Evolutionary conservation across 2,329 filamentous ascomycete genomes (phyloP).

Genomic region (Mollisiaceae sp.): DNA sequence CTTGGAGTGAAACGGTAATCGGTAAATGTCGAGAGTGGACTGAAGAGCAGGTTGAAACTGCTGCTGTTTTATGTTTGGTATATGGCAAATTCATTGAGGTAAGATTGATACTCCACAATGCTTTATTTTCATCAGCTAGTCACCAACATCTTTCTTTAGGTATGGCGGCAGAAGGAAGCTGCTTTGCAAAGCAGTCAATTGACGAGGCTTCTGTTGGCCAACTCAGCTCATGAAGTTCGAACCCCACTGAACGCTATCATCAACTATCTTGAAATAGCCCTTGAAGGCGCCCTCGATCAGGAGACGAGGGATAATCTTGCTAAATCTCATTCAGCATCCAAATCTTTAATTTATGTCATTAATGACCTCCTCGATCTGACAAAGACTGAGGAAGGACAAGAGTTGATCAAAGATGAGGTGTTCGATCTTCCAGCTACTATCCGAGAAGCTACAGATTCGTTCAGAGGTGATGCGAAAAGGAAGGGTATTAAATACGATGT

Average conservation of each 20-base stretch:
- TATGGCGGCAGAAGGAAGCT: constrained; percentile 90
- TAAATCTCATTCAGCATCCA: constrained; percentile 87
- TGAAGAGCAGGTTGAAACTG: constrained; percentile 87
- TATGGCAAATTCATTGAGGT: constrained; percentile 82
- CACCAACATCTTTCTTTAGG: constrained; percentile 41
- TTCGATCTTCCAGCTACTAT: constrained; percentile 77
- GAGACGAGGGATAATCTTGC: constrained; percentile 86
- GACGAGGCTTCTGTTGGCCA: constrained; percentile 78
- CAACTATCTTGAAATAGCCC: constrained; percentile 89
- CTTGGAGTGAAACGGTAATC: constrained; percentile 80
- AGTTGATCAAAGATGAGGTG: constrained; percentile 78
- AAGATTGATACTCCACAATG: not conserved
- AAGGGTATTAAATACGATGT: constrained; percentile 77
- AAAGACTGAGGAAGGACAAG: constrained; percentile 82
- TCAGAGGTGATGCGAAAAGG: constrained; percentile 73
- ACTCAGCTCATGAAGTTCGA: constrained; percentile 89
- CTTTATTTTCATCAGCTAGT: not conserved
- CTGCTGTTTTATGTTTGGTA: constrained; percentile 83
- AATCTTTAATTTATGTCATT: constrained; percentile 91
- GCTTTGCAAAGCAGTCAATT: constrained; percentile 82
- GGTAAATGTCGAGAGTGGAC: constrained; percentile 88
- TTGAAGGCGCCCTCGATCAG: constrained; percentile 78
- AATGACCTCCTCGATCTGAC: constrained; percentile 90
- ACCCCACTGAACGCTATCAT: constrained; percentile 93
- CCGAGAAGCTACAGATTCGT: constrained; percentile 77